phyloP scores from a whole-genome alignment of 208 protist genomes.

The Trypanosoma cruzi region DNA sequence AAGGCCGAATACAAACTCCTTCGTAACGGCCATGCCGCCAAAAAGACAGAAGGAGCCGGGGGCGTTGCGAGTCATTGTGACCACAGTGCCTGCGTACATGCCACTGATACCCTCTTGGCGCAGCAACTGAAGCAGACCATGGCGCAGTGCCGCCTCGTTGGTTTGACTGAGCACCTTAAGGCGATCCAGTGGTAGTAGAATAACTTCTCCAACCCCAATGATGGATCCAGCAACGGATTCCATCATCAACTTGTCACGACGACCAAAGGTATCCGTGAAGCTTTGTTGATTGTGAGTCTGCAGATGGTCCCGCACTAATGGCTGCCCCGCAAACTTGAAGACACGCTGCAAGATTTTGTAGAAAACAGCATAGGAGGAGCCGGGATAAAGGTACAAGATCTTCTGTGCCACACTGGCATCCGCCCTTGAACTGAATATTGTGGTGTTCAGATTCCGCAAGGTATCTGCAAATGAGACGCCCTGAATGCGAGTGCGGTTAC shows the following conservation, averaged over 20 bases:
- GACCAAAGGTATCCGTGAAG: constrained; percentile 62
- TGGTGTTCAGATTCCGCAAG: constrained; percentile 63
- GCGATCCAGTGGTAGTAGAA: constrained; percentile 89
- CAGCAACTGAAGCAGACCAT: constrained; percentile 66
- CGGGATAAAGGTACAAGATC: constrained; percentile 88
- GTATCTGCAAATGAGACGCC: constrained; percentile 44
- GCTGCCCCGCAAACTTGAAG: constrained; percentile 94
- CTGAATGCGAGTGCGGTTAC: constrained; percentile 62
- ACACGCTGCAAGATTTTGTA: constrained; percentile 94
- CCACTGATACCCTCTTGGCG: constrained; percentile 76
- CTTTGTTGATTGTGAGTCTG: constrained; percentile 36
- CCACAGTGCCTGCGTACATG: constrained; percentile 85
- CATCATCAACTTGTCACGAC: constrained; percentile 58
- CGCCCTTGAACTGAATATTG: constrained; percentile 83
- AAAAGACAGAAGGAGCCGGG: constrained; percentile 93
- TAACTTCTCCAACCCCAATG: constrained; percentile 88
- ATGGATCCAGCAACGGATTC: constrained; percentile 84
- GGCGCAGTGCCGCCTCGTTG: constrained; percentile 75
- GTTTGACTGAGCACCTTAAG: constrained; percentile 93
- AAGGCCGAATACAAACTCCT: constrained; percentile 82
- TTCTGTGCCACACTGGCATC: constrained; percentile 51
- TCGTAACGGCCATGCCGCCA: constrained; percentile 87
- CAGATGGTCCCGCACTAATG: constrained; percentile 79
- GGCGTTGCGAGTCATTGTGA: constrained; percentile 90
- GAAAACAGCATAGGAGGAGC: constrained; percentile 82